Conservation (phyloP, 352 stramenopile genomes). For the Phytophthora multivora region DNA sequence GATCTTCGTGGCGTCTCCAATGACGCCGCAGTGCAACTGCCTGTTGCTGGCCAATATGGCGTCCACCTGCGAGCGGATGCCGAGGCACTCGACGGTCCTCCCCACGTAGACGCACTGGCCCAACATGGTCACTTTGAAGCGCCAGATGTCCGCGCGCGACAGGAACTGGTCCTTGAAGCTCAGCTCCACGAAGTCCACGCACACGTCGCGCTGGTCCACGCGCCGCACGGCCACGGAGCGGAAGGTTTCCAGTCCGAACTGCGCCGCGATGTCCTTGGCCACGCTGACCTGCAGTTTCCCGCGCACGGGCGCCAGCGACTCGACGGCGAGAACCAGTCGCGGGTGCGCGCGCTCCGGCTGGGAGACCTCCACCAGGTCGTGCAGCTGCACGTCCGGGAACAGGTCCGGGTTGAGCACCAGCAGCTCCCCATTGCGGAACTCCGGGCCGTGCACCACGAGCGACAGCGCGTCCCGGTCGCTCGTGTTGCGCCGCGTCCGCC, state of each 20-base stretch:
- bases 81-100: constrained; percentile 63
- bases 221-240: constrained; percentile 57
- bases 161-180: constrained; percentile 93
- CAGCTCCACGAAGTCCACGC: constrained; percentile 87
- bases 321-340: constrained; percentile 68
- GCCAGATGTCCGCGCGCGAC: constrained; percentile 89
- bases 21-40: constrained; percentile 89
- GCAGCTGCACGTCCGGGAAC: constrained; percentile 63
- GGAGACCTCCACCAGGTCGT: constrained; percentile 65
- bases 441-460: constrained; percentile 73
- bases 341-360: constrained; percentile 64
- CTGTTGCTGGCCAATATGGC: constrained; percentile 81
- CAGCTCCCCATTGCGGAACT: constrained; percentile 70
- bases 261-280: constrained; percentile 70
- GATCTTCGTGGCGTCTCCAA: constrained; percentile 96
- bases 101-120: constrained; percentile 81
- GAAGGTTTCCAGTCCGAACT: constrained; percentile 77
- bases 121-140: constrained; percentile 83
- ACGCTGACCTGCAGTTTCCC: constrained; percentile 83
- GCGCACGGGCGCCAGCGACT: constrained; percentile 62
- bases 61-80: constrained; percentile 92
- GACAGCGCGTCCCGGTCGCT: constrained; percentile 50
- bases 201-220: constrained; percentile 60
- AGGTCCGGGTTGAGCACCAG: constrained; percentile 79
- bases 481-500: constrained; percentile 40